Conservation (phyloP, 2,329 filamentous ascomycete species). For the Akanthomyces uredinophilus region DNA sequence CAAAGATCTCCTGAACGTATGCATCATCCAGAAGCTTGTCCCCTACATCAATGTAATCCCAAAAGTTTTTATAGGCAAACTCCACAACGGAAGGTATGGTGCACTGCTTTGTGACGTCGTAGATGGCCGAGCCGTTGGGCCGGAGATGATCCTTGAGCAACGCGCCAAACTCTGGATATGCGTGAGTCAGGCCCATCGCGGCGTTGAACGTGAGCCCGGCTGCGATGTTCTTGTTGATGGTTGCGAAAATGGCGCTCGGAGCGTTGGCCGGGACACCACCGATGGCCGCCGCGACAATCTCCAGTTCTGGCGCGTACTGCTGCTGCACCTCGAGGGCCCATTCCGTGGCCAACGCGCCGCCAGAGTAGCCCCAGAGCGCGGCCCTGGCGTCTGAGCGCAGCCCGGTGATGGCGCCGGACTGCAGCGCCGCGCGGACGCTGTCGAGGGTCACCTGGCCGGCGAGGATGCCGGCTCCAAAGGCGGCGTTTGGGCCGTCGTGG, state of each 20-base stretch:
- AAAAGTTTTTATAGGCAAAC: not conserved
- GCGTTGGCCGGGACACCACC: not conserved
- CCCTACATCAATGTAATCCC: not conserved
- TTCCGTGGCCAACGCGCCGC: not conserved
- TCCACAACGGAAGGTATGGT: not conserved
- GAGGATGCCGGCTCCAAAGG: not conserved
- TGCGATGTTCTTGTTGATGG: not conserved
- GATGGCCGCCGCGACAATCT: not conserved
- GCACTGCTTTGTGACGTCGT: not conserved
- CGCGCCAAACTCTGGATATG: not conserved
- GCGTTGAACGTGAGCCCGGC: not conserved
- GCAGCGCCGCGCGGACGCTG: not conserved
- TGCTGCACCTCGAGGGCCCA: not conserved
- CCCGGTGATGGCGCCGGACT: not conserved
- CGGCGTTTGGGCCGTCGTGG: not conserved
- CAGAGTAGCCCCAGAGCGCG: not conserved
- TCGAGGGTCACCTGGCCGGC: not conserved
- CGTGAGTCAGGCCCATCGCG: not conserved
- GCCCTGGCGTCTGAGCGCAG: not conserved
- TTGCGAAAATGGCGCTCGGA: not conserved
- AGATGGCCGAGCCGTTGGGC: not conserved
- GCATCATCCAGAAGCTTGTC: not conserved
- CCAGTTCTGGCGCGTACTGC: not conserved
- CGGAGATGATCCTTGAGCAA: not conserved
- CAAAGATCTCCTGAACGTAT: not conserved